Conservation (phyloP, 306 rosid genomes). For the cucumber (Cucumis sativus) region Cucumber_9930_V3 NC_026656.2:7910501-7911000, state of each 20-base stretch:
- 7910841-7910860: conserved; percentile 1
- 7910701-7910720: conserved; percentile 97
- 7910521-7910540: neutral
- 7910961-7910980: conserved; percentile 96
- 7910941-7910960: conserved; percentile 80
- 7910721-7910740: conserved; percentile 80
- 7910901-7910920: conserved; percentile 84
- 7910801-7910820: neutral
- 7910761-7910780: conserved; percentile 42
- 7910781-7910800: neutral
- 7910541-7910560: conserved; percentile 50
- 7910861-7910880: conserved; percentile 32
- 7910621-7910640: conserved; percentile 68
- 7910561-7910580: conserved; percentile 95
- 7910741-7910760: conserved; percentile 98
- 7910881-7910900: conserved; percentile 99
- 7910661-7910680: conserved; percentile 99
- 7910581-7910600: conserved; percentile 99
- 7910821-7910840: neutral
- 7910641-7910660: conserved; percentile 89
- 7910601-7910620: conserved; percentile 91
- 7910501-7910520: neutral
- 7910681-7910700: conserved; percentile 94
- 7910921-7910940: conserved; percentile 89
- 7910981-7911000: conserved; percentile 95